Base-by-base conservation (phyloP, 768 basidiomycete genomes). In the Tulasnella sp. region DNA sequence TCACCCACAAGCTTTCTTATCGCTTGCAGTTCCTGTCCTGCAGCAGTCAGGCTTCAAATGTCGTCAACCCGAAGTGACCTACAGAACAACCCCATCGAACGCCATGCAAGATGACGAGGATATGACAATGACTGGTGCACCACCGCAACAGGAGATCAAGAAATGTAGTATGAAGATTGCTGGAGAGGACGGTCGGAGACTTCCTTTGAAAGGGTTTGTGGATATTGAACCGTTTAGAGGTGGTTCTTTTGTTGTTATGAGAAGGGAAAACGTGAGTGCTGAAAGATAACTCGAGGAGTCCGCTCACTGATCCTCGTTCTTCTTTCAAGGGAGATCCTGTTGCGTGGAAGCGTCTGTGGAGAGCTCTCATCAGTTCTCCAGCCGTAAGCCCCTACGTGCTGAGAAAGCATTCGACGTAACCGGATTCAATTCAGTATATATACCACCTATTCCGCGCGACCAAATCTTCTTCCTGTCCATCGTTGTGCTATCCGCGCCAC, bases 341-440 rank as follows among this genome's bases (percentile, higher is more conserved):
- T 71, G 91, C 89, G 58, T 93, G 92, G 93, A 85, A 92, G 52
- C 86, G 88, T 81, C 84, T 93, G 45, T 94, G 92, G 91, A 92
- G 89, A 80, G 85, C 84, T 8, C 79, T 91, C 64, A 87, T 92
- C 58, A 79, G 82, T 78, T 88, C 88, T 12, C 82, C 84, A 0
- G 80, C 80, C 0, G 85, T 94, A 12, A 86, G 86, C 72, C 90
- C 89, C 19, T 87, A 90, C 82, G 91, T 93, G 7, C 80, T 85
- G 72, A 80, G 72, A 69, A 77, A 75, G 72, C 54, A 58, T n/a
- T 6, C 25, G 6, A 9, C 54, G 54, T 58, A 58, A 31, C 29
- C 29, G 14, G 17, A 58, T 7, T n/a, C 17, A 31, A 58, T 25
- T 29, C 22, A n/a, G 25, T 25, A 29, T n/a, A 5, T 58, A n/a